Evolutionary conservation across 208 protist species (phyloP).

Genomic region (Leptomonas seymouri): DNA sequence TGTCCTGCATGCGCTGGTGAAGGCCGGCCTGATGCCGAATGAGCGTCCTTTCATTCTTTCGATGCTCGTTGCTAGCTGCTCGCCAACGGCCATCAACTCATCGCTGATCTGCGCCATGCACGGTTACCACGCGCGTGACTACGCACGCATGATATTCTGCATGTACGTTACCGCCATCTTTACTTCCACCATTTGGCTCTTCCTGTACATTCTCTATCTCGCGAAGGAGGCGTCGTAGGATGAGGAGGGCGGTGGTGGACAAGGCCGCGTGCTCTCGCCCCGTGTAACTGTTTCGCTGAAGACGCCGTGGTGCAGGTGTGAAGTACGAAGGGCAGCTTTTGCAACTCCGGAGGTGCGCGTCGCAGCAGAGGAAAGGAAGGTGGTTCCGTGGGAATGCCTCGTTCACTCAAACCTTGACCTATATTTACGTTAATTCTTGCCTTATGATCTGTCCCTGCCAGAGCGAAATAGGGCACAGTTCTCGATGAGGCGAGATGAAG

Average conservation of each 20-base stretch:
- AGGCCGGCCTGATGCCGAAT: constrained; percentile 40
- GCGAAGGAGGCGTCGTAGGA: not conserved
- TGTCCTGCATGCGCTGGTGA: constrained; percentile 55
- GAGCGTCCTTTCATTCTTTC: constrained; percentile 61
- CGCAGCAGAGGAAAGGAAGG: too few relatives aligned
- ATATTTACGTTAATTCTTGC: too few relatives aligned
- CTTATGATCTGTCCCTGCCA: too few relatives aligned
- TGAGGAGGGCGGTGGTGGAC: not conserved
- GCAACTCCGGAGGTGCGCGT: too few relatives aligned
- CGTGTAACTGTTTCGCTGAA: too few relatives aligned
- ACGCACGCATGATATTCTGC: constrained; percentile 62
- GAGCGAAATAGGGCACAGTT: too few relatives aligned
- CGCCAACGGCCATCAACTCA: constrained; percentile 68
- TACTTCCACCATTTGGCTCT: constrained; percentile 66
- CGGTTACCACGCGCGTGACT: constrained; percentile 55
- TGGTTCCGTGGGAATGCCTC: too few relatives aligned
- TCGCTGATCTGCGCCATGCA: constrained; percentile 71
- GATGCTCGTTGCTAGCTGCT: constrained; percentile 63
- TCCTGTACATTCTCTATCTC: constrained; percentile 38
- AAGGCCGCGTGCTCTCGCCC: too few relatives aligned
- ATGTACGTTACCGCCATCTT: constrained; percentile 64
- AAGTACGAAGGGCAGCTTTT: too few relatives aligned
- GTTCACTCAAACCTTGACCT: too few relatives aligned
- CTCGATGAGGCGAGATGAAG: too few relatives aligned
- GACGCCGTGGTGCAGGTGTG: too few relatives aligned